Base-by-base conservation (phyloP, 2,329 filamentous ascomycete species). In the Xylariaceae sp. region DNA sequence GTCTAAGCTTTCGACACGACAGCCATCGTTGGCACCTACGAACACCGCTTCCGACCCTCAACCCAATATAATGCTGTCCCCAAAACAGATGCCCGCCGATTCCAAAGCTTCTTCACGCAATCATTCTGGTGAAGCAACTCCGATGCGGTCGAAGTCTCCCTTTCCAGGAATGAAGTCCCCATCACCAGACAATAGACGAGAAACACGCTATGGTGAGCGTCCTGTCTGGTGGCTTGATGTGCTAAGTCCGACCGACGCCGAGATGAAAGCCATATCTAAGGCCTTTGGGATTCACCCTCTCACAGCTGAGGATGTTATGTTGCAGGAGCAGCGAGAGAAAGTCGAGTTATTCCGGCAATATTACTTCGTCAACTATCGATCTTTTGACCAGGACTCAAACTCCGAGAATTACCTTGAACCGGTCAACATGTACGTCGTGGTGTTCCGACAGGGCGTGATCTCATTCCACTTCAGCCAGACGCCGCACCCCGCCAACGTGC, bases 221-320 rank as follows among this genome's bases (percentile, higher is more conserved):
- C 93, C 93, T 4, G 90, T 93, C 0, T 98, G 93, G 79, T 98
- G 93, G 93, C 78, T 98, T 3, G 93, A 98, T 64, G 80, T 98
- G 4, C 73, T 96, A 18, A 87, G 80, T 34, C 93, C 93, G 1
- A 96, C 90, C 0, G 90, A 97, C 57, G 81, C 83, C 0, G 93
- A 98, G 66, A 97, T 98, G 93, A 91, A 90, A 61, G 81, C 93
- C 8, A 76, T 98, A 31, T 83, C 88, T 22, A 95, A 94, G 59
- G 79, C 93, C 0, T 98, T 98, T 60, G 89, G 89, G 13, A 96
- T 98, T 45, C 93, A 98, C 66, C 90, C 93, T 1, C 70, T 98
- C 44, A 98, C 93, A 0, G 85, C 89, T 2, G 93, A 98, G 64
- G 93, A 98, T 61, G 96, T 98, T 55, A 85, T 97, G 77, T 84